phyloP scores from a whole-genome alignment of 106 monocot species.

The Triglochin maritima region DNA sequence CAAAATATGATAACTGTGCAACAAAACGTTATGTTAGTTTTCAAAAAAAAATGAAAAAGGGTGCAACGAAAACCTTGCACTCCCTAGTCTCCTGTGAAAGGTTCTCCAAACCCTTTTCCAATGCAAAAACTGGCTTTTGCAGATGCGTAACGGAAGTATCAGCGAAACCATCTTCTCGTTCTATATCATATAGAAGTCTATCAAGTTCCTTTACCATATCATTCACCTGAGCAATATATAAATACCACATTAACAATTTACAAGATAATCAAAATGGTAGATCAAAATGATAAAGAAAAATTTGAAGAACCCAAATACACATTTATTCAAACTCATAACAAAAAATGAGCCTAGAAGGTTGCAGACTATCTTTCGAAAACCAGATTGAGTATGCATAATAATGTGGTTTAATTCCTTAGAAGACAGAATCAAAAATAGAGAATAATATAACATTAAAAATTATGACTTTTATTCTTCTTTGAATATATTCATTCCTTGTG shows the following conservation, averaged over 20 bases:
- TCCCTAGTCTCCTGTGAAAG: slow-evolving; percentile 29
- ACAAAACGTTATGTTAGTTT: no score
- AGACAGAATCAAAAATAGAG: no score
- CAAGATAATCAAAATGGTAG: neutral
- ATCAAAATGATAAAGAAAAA: neutral
- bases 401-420: no score
- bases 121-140: slow-evolving; percentile 35
- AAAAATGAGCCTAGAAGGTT: no score
- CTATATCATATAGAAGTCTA: slow-evolving; percentile 49
- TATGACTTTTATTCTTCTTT: no score
- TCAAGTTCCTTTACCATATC: slow-evolving; percentile 76
- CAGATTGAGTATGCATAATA: no score
- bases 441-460: no score
- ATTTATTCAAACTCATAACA: no score
- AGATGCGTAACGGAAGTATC: slow-evolving; percentile 53
- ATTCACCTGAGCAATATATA: slow-evolving; percentile 35
- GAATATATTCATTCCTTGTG: no score
- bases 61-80: slow-evolving; percentile 46
- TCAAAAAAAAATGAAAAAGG: neutral
- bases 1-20: no score
- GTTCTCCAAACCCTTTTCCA: slow-evolving; percentile 51
- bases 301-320: neutral
- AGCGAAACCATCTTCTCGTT: slow-evolving; percentile 56
- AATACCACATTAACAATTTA: neutral
- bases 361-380: no score